These are phyloP conservation scores for Alternaria arborescens DNA, from an alignment of 2,329 filamentous ascomycete species.

Conservation along the genomic window DNA sequence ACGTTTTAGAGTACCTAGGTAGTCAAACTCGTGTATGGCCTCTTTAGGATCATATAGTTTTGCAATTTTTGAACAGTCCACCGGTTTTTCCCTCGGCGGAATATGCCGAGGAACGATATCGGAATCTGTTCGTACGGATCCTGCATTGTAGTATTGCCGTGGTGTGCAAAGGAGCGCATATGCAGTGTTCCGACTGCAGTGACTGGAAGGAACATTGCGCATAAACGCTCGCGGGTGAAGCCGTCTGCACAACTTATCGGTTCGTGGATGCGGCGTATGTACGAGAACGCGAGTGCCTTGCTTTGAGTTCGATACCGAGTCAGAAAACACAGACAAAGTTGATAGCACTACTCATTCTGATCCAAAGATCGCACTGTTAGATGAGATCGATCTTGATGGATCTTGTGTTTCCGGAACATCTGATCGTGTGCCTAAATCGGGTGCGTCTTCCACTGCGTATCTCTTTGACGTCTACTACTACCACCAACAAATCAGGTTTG, in stretches of 20 bases:
- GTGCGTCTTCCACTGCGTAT: not conserved
- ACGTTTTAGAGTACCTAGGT: not conserved
- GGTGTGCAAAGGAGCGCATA: not conserved
- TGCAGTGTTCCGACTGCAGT: not conserved
- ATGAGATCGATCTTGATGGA: conserved; percentile 1
- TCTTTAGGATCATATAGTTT: not conserved
- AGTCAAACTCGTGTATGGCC: not conserved
- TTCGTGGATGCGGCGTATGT: not conserved
- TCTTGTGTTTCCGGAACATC: not conserved
- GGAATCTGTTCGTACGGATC: not conserved
- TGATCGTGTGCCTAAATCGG: not conserved
- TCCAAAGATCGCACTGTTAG: not conserved
- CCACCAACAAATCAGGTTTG: not conserved
- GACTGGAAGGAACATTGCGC: not conserved
- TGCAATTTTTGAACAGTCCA: too few relatives aligned
- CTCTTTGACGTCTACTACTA: too few relatives aligned
- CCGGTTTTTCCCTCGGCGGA: not conserved
- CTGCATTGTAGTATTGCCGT: not conserved
- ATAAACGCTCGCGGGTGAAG: not conserved
- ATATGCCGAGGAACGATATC: not conserved
- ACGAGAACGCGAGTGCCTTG: not conserved
- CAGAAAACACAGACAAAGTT: not conserved
- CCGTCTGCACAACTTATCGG: not conserved
- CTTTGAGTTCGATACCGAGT: not conserved
- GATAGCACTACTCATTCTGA: not conserved